A percentile compares a stretch with the other conserved stretches of the same genome.
Evolutionary conservation across 495 filamentous ascomycete species (phyloP).

Genomic region (Xylaria venustula): DNA sequence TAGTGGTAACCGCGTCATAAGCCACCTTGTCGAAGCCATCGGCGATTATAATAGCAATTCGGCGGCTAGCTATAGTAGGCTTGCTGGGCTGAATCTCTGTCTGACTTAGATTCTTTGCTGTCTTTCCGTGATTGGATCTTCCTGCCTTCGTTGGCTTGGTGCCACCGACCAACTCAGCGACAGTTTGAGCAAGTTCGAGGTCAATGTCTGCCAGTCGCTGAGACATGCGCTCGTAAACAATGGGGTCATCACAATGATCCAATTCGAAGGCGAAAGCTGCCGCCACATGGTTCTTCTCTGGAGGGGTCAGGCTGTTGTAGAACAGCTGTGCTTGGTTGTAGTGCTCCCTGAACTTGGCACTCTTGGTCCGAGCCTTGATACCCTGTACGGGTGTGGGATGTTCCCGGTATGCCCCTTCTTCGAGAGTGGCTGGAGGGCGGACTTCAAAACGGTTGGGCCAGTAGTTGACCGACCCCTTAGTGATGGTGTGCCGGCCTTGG

Average conservation of each 20-base stretch:
- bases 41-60: conserved; percentile 75
- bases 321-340: conserved; percentile 69
- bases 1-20: conserved; percentile 63
- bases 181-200: conserved; percentile 65
- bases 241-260: conserved; percentile 82
- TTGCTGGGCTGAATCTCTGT: conserved; percentile 59
- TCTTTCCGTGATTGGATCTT: conserved; percentile 64
- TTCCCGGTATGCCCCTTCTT: conserved; percentile 67
- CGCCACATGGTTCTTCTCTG: conserved; percentile 70
- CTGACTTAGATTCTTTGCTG: conserved; percentile 65
- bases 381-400: conserved; percentile 65
- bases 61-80: conserved; percentile 68
- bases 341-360: conserved; percentile 81
- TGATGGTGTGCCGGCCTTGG: conserved; percentile 56
- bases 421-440: conserved; percentile 55
- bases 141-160: conserved; percentile 52
- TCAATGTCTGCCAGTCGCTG: conserved; percentile 73
- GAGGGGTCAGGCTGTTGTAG: conserved; percentile 73
- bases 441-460: conserved; percentile 79
- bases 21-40: conserved; percentile 74
- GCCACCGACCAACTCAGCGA: conserved; percentile 68
- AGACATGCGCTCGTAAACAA: conserved; percentile 73
- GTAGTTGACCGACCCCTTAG: conserved; percentile 73
- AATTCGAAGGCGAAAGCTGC: conserved; percentile 79
- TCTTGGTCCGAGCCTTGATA: conserved; percentile 67